These are phyloP conservation scores for Fusarium sterilihyphosum DNA, from an alignment of 2,329 filamentous ascomycete genomes.

Conservation along the genomic window DNA sequence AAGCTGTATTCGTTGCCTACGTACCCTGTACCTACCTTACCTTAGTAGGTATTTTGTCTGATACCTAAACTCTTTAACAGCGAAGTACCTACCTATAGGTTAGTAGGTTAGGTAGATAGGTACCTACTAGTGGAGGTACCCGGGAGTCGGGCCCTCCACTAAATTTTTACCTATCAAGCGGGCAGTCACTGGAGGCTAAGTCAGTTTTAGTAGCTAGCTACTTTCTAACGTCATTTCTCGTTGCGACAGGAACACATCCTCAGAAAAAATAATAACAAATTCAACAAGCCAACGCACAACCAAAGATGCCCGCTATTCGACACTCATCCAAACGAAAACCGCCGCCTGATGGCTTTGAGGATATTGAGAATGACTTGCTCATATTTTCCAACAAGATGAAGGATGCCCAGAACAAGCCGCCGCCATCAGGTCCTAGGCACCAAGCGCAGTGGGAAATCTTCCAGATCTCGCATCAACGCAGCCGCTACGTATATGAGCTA, in stretches of 20 bases:
- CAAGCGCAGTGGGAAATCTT: conserved; percentile 98
- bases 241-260: neutral
- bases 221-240: neutral
- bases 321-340: conserved; percentile 81
- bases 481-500: conserved; percentile 93
- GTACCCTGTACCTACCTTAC: neutral
- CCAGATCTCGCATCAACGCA: conserved; percentile 93
- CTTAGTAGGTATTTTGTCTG: no score
- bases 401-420: conserved; percentile 91
- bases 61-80: neutral
- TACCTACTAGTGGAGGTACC: no score
- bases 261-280: neutral
- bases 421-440: conserved; percentile 80
- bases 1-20: neutral
- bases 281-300: neutral
- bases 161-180: no score
- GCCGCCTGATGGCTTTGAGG: conserved; percentile 85
- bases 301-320: conserved; percentile 78
- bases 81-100: neutral
- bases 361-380: conserved; percentile 87
- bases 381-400: conserved; percentile 93
- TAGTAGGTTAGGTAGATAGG: no score
- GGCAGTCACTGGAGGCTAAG: neutral
- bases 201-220: neutral
- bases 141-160: neutral